These are phyloP conservation scores for Crithidia brevicula DNA, from an alignment of 208 protist genomes.

Conservation along the genomic window DNA sequence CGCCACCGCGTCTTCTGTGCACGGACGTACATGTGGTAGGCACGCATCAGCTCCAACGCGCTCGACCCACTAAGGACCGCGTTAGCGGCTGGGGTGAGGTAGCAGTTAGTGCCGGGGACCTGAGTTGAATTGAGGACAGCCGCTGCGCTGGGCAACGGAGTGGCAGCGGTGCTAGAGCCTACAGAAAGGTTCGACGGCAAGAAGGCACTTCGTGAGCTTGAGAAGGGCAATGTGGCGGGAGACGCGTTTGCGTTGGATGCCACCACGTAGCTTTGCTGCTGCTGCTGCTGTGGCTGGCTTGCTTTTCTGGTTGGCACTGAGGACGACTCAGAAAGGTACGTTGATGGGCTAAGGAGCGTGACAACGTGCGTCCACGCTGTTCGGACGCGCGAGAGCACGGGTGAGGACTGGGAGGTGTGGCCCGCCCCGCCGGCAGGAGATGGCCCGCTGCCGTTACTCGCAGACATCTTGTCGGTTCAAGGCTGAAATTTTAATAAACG, in stretches of 20 bases:
- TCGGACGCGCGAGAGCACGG: not conserved
- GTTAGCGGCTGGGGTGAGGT: not conserved
- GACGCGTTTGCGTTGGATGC: not conserved
- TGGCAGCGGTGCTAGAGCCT: no score
- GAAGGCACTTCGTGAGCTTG: no score
- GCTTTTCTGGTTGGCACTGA: no score
- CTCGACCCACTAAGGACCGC: conserved; percentile 3
- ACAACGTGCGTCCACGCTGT: not conserved
- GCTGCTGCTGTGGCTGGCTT: not conserved
- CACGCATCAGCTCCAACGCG: conserved; percentile 28
- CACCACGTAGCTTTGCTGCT: not conserved
- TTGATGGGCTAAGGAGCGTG: no score
- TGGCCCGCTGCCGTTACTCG: not conserved
- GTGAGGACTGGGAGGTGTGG: not conserved
- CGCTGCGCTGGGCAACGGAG: not conserved
- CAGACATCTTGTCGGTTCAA: no score
- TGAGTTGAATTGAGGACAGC: no score
- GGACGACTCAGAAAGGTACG: no score
- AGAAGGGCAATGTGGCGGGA: not conserved
- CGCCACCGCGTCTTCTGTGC: conserved; percentile 20
- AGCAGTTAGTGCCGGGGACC: not conserved
- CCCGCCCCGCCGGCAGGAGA: not conserved
- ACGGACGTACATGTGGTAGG: conserved; percentile 23
- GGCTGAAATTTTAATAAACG: no score
- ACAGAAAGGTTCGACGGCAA: no score